phyloP scores from a whole-genome alignment of 108 stramenopile species.

The Stephanodiscus triporus region DNA sequence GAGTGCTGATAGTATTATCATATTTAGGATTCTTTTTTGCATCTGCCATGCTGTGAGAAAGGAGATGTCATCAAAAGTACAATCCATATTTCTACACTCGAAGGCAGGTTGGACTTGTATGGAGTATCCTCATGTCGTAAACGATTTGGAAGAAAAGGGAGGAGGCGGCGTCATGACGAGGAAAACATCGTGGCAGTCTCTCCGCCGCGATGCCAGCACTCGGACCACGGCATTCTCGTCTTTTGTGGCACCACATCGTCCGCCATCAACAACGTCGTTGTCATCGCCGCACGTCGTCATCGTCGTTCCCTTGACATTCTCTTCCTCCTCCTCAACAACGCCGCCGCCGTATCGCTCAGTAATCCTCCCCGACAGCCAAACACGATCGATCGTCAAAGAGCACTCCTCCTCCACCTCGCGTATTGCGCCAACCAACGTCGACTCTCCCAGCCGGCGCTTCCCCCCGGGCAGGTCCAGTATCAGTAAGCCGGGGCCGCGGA shows the following conservation, averaged over 20 bases:
- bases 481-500: constrained; percentile 5
- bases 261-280: too few relatives aligned
- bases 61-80: too few relatives aligned
- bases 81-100: too few relatives aligned
- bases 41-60: too few relatives aligned
- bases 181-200: not conserved
- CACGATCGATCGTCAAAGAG: constrained; percentile 41
- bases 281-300: not conserved
- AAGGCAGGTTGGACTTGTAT: too few relatives aligned
- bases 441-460: constrained; percentile 65
- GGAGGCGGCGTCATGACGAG: constrained; percentile 11
- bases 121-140: too few relatives aligned
- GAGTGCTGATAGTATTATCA: too few relatives aligned
- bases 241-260: too few relatives aligned
- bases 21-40: too few relatives aligned
- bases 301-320: too few relatives aligned
- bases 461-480: constrained; percentile 62
- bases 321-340: too few relatives aligned
- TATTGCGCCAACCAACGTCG: constrained; percentile 45
- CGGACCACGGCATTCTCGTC: not conserved
- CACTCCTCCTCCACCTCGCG: constrained; percentile 63
- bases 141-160: too few relatives aligned
- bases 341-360: constrained; percentile 27
- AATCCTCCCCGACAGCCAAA: constrained; percentile 33
- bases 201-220: constrained; percentile 2